Evolutionary conservation across 208 protist genomes (phyloP), one percentile per base, ranked within the genome.

Genomic region (Blastocrithidia nonstop): DNA sequence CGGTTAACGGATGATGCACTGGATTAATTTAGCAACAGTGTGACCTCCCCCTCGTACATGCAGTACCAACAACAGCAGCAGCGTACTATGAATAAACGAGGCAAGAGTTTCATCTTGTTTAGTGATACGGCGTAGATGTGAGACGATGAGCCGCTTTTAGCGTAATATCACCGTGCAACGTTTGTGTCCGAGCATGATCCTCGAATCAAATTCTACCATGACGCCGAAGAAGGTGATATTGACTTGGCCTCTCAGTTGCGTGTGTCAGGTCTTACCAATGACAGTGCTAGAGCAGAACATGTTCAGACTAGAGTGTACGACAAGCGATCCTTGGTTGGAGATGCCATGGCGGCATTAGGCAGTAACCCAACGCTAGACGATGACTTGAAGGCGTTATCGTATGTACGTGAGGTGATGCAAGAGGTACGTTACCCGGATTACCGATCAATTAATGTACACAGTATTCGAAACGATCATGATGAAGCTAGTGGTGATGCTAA

Each of bases 201-300:
- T 3, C 37, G 37, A 3, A n/a, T n/a, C n/a, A n/a, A n/a, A n/a
- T n/a, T n/a, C 1, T 20, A 8, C 0, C 7, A 9, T n/a, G 29
- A 35, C 13, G 29, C 13, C 13, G 29, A 35, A 35, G 29, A 35
- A 35, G 28, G 16, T 22, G 29, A 35, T n/a, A 35, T 35, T 35
- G 29, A 35, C 29, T n/a, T 35, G 11, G 29, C 29, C 11, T 15
- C 29, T 15, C 49, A 38, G 0, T 31, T 62, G 17, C 56, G 48
- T 29, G 20, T 42, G 8, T 28, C 25, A 19, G 26, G 32, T 6
- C 3, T 16, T 20, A 13, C 20, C 11, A 1, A 6, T 2, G 32
- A 19, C 3, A 17, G 25, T 13, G 20, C 0, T 5, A 44, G 44
- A 5, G 21, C 16, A 15, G 27, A 27, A 3, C 37, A 43, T 4